Evolutionary conservation across 768 basidiomycete species (phyloP).

Genomic region (Mycena venus): DNA sequence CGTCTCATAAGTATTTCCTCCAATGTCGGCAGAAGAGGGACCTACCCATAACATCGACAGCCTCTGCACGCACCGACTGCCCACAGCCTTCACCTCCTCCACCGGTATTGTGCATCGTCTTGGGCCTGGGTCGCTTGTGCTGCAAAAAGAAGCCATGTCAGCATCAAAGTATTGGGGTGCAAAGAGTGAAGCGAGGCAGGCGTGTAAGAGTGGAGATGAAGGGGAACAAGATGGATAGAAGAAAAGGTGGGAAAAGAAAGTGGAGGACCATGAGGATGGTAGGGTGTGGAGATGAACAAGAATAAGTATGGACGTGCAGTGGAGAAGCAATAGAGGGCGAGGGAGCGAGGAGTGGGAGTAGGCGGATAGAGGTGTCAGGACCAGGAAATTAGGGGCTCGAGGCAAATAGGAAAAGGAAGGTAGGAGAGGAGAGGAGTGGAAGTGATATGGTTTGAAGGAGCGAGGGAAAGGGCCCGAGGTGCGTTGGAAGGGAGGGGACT

Average conservation of each 20-base stretch:
- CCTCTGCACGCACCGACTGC: constrained; percentile 74
- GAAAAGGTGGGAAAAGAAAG: neutral
- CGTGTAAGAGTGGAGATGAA: neutral
- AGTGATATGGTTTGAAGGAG: too few species aligned
- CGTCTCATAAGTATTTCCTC: constrained; percentile 28
- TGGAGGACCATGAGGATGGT: too few species aligned
- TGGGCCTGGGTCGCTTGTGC: constrained; percentile 92
- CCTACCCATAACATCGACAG: constrained; percentile 80
- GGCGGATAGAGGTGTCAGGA: too few species aligned
- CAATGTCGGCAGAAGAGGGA: neutral
- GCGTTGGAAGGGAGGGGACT: neutral
- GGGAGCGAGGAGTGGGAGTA: neutral
- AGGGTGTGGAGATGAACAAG: neutral
- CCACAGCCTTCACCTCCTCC: constrained; percentile 81
- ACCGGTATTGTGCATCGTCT: constrained; percentile 86
- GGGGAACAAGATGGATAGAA: neutral
- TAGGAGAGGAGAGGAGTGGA: neutral
- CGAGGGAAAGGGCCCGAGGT: too few species aligned
- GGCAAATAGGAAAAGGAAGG: too few species aligned
- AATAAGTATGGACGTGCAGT: too few species aligned
- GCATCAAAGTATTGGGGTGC: neutral
- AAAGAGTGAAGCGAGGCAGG: neutral
- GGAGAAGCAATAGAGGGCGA: neutral
- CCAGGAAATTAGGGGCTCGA: too few species aligned
- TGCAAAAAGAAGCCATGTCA: constrained; percentile 45